phyloP scores from a whole-genome alignment of 495 filamentous ascomycete genomes.

The Penicillium atrosanguineum region DNA sequence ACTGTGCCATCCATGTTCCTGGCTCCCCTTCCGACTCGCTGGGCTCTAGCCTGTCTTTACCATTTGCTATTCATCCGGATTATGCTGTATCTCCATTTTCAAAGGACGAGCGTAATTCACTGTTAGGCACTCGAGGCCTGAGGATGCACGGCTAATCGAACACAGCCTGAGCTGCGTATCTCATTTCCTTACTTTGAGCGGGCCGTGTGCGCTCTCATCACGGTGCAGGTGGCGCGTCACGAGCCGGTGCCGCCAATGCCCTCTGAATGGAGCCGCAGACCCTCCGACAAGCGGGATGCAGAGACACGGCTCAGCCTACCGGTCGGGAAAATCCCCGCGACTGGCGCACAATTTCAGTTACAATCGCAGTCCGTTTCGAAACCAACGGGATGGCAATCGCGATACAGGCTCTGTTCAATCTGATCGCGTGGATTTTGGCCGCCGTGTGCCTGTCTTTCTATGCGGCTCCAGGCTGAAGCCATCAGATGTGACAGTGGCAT shows the following conservation, averaged over 20 bases:
- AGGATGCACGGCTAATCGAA: background rate
- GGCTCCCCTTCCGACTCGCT: slow-evolving; percentile 1
- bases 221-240: slow-evolving; percentile 4
- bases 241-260: background rate
- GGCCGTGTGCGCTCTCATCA: background rate
- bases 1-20: background rate
- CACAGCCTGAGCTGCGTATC: background rate
- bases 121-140: background rate
- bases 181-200: background rate
- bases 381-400: no score
- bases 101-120: background rate
- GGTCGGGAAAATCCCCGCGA: no score
- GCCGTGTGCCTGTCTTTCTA: no score
- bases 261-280: background rate
- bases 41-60: slow-evolving; percentile 1
- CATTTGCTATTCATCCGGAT: background rate
- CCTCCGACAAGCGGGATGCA: background rate
- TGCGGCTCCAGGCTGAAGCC: no score
- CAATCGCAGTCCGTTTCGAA: no score
- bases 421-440: no score
- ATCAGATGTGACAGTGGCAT: no score
- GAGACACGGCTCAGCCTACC: background rate
- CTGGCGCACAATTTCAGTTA: no score
- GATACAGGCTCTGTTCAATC: no score
- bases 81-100: background rate